Evolutionary conservation across 1,284 basidiomycete species (phyloP).

Genomic region (Puccinia coronata): DNA sequence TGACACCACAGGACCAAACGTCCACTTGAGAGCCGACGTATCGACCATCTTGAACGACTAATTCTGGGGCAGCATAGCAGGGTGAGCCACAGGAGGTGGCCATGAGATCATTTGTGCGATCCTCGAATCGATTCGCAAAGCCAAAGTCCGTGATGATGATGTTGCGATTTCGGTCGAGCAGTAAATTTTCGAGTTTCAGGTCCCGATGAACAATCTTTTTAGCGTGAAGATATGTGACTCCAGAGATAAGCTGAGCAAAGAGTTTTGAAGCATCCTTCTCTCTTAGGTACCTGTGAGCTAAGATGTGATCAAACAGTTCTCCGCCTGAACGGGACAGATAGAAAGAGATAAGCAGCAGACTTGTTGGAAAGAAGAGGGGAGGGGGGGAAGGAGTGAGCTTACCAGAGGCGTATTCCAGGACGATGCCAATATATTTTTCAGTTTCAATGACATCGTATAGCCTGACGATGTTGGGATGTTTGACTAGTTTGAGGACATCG

Average conservation of each 20-base stretch:
- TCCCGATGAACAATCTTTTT: constrained; percentile 99
- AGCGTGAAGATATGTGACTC: constrained; percentile 97
- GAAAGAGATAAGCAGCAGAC: constrained; percentile 12
- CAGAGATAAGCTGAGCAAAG: constrained; percentile 97
- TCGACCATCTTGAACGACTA: constrained; percentile 96
- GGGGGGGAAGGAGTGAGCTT: constrained; percentile 51
- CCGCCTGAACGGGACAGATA: constrained; percentile 66
- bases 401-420: constrained; percentile 92
- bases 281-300: constrained; percentile 93
- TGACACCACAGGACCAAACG: constrained; percentile 99
- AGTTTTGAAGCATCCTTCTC: constrained; percentile 93
- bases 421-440: constrained; percentile 99
- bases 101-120: constrained; percentile 90
- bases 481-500: constrained; percentile 89
- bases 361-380: not conserved
- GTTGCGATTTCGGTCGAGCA: constrained; percentile 94
- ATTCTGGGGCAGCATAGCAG: constrained; percentile 96
- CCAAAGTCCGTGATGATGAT: constrained; percentile 99
- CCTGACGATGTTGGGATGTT: constrained; percentile 97
- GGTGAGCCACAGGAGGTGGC: constrained; percentile 96
- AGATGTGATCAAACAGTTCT: constrained; percentile 97
- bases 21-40: constrained; percentile 99
- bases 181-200: constrained; percentile 96
- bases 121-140: constrained; percentile 96
- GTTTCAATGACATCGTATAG: constrained; percentile 99